Percentiles rank a stretch among this genome's conserved stretches.
These are phyloP conservation scores for Dissophora globulifera DNA, from an alignment of 192 early-diverging fungal genomes.

Conservation along the genomic window DNA sequence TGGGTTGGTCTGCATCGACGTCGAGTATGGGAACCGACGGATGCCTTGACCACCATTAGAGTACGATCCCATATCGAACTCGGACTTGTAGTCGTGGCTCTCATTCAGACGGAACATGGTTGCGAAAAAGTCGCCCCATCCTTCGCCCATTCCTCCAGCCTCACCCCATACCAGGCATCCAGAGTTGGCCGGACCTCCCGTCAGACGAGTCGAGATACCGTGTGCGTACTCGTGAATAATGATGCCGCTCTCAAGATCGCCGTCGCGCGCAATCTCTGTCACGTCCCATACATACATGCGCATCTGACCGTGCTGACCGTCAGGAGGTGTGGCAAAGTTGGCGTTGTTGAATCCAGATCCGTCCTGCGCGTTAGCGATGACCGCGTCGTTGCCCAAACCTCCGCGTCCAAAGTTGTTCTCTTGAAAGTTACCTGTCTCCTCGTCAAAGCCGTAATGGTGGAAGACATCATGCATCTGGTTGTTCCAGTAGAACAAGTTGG, in stretches of 20 bases:
- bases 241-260: constrained; percentile 92
- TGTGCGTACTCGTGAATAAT: constrained; percentile 95
- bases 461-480: constrained; percentile 92
- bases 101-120: constrained; percentile 78
- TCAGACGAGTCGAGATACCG: constrained; percentile 91
- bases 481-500: constrained; percentile 94
- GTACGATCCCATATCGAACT: constrained; percentile 86
- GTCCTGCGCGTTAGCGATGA: constrained; percentile 94
- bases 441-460: constrained; percentile 91
- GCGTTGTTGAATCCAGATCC: constrained; percentile 93
- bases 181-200: constrained; percentile 91
- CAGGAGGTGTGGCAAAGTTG: constrained; percentile 95
- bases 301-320: constrained; percentile 92
- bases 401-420: constrained; percentile 84
- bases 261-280: constrained; percentile 78
- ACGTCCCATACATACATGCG: constrained; percentile 95
- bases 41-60: constrained; percentile 89
- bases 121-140: constrained; percentile 95
- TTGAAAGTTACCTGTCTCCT: constrained; percentile 95
- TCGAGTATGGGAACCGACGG: constrained; percentile 87
- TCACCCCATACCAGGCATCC: constrained; percentile 91
- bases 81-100: constrained; percentile 62
- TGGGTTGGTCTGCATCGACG: constrained; percentile 78
- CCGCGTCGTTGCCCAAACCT: constrained; percentile 84
- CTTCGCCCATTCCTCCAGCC: constrained; percentile 93